phyloP scores from a whole-genome alignment of 306 rosid genomes.

The Senna siamea region DNA sequence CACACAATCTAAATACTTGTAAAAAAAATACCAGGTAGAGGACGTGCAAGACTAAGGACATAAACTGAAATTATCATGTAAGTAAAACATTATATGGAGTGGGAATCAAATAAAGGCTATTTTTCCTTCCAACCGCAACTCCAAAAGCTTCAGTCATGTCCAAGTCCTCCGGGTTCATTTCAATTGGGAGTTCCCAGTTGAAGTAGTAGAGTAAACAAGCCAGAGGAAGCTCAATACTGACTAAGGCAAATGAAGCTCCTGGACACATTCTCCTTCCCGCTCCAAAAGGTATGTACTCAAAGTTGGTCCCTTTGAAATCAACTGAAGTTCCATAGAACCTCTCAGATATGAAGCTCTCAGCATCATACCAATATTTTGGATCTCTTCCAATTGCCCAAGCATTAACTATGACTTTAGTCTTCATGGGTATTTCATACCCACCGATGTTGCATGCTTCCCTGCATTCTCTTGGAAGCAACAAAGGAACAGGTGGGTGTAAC shows the following conservation, averaged over 20 bases:
- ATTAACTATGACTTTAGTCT: slow-evolving; percentile 44
- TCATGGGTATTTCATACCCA: slow-evolving; percentile 37
- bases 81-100: background rate
- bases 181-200: slow-evolving; percentile 43
- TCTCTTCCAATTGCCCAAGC: slow-evolving; percentile 56
- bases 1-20: too few relatives aligned
- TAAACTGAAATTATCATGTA: background rate
- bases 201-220: slow-evolving; percentile 41
- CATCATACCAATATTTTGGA: slow-evolving; percentile 39
- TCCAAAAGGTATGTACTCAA: slow-evolving; percentile 45
- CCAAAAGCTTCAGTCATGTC: slow-evolving; percentile 47
- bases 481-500: slow-evolving; percentile 46
- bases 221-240: slow-evolving; percentile 39
- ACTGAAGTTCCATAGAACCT: slow-evolving; percentile 23
- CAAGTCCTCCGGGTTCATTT: slow-evolving; percentile 36
- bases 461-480: slow-evolving; percentile 51
- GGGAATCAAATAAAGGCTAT: slow-evolving; percentile 37
- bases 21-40: too few relatives aligned
- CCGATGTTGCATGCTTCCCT: slow-evolving; percentile 28
- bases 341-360: slow-evolving; percentile 46
- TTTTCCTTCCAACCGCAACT: slow-evolving; percentile 18
- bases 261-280: slow-evolving; percentile 46
- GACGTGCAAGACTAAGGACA: background rate
- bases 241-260: slow-evolving; percentile 30
- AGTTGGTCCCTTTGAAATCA: slow-evolving; percentile 35